Base-by-base conservation (phyloP, 495 filamentous ascomycete species). In the Aspergillus diversus region DNA sequence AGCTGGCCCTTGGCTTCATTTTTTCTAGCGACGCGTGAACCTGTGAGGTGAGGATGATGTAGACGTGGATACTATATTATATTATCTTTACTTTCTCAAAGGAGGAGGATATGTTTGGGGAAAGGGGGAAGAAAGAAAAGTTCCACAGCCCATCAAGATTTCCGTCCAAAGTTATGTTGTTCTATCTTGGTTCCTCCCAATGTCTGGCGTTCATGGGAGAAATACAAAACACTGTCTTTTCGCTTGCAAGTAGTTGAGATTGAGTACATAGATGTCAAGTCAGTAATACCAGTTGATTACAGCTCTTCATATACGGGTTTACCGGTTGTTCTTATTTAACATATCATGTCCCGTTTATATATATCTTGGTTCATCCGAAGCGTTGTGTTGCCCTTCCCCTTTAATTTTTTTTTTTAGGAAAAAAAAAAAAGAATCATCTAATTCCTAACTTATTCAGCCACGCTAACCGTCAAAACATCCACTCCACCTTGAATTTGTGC, bases 401-500 rank as follows among this genome's bases (percentile, higher is more conserved):
- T 27, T 27, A 27, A 27, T 27, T 27, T 27, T 27, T 27, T 27
- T 27, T 1, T 27, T 27, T 27, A 27, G n/a, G n/a, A n/a, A n/a
- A n/a, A n/a, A 27, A 27, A 27, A 27, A 27, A 27, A 27, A 27
- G 21, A 27, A 31, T 16, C 17, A 57, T 39, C 54, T 63, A 8
- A 70, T 66, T 34, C 57, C 64, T 34, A 69, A 60, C 2, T 50
- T 50, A 50, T 27, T 72, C 73, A 12, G 85, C 82, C 17, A 90
- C 71, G 42, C 72, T 73, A 37, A 91, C 71, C 63, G 79, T 75
- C 72, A 96, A 72, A 34, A 97, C 82, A 80, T 97, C 90, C 49
- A 91, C 72, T 0, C 92, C 93, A 33, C 74, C 81, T 72, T 88
- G 60, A 54, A 99, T 80, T 71, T 97, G 84, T 63, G 79, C 83